Base-by-base conservation (phyloP, 2,329 filamentous ascomycete genomes). In the Grosmannia serpens region DNA sequence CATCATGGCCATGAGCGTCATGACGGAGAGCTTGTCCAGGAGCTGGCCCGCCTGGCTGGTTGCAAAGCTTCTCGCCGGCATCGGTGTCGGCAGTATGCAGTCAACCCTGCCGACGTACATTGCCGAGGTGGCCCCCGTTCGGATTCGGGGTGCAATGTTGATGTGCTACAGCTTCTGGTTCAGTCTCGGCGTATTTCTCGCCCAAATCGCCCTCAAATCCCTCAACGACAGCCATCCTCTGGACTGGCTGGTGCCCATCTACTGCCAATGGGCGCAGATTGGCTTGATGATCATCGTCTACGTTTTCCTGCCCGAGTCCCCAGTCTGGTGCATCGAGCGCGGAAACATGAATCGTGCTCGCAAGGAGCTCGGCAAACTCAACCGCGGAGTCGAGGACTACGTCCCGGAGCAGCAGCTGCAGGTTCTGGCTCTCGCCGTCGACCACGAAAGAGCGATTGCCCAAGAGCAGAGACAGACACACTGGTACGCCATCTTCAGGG, bases 141-240 rank as follows among this genome's bases (percentile, higher is more conserved):
- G 72, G 9, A 66, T 75, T 1, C 67, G 73, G 22, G 75, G 74
- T 24, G 69, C 71, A 3, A 44, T 69, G 3, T 68, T 75, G 38
- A 74, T 75, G 61, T 66, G 67, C 8, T 74, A 75, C 59, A 73
- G 66, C 55, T 70, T 75, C 62, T 77, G 75, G 75, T 76, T 71
- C 61, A 70, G 71, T 1, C 33, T 76, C 0, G 75, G 75, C 1
- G 67, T 69, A n/a, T 70, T 77, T 38, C 73, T 72, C 44, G 73
- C 71, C 2, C 71, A 70, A 5, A 67, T 77, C 0, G 73, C 74
- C 1, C 64, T 77, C 3, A 68, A 75, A 27, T 58, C 63, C 2
- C 65, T 76, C 2, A 69, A 68, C 47, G 58, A 63, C 10, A 56
- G 56, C 0, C 62, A 70, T 31, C 70, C 70, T 0, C 64, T 67